Percentiles rank a stretch among this genome's conserved stretches.
These are phyloP conservation scores for Phytophthora pini DNA, from an alignment of 352 stramenopile species.

Conservation along the genomic window DNA sequence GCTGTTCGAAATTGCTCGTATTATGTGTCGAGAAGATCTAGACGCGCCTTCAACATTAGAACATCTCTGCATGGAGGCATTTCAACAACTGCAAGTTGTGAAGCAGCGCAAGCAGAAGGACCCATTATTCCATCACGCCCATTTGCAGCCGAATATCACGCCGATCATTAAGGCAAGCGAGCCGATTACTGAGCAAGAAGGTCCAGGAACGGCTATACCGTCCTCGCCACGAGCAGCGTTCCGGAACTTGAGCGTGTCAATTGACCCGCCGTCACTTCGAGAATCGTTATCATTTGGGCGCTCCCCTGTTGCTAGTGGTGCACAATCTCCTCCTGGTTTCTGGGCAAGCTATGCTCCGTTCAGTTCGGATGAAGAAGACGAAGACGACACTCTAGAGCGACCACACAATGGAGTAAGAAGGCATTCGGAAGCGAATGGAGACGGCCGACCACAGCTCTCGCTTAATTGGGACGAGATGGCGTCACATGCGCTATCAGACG, in stretches of 20 bases:
- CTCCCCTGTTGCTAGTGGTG: slow-evolving; percentile 51
- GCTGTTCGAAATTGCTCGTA: slow-evolving; percentile 77
- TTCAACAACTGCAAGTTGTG: slow-evolving; percentile 55
- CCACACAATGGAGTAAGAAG: slow-evolving; percentile 11
- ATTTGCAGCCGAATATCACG: slow-evolving; percentile 26
- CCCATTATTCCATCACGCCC: slow-evolving; percentile 18
- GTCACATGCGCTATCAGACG: slow-evolving; percentile 55
- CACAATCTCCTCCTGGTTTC: slow-evolving; percentile 74
- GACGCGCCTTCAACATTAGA: slow-evolving; percentile 76
- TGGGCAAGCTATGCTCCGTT: slow-evolving; percentile 82
- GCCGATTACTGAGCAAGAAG: slow-evolving; percentile 5
- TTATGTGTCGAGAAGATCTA: slow-evolving; percentile 88
- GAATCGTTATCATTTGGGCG: slow-evolving; percentile 29
- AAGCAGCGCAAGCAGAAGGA: slow-evolving; percentile 42
- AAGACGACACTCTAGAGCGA: slow-evolving; percentile 35
- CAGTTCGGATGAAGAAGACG: slow-evolving; percentile 63
- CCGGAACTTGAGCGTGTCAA: slow-evolving; percentile 59
- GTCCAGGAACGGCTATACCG: slow-evolving; percentile 18
- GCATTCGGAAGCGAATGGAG: slow-evolving; percentile 19
- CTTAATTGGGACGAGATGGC: slow-evolving; percentile 71
- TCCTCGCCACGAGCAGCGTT: slow-evolving; percentile 36
- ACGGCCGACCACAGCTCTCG: slow-evolving; percentile 16
- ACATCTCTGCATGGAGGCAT: slow-evolving; percentile 71
- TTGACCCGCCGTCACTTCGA: slow-evolving; percentile 44
- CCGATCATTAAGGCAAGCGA: slow-evolving; percentile 24